Base-by-base conservation (phyloP, 2,329 filamentous ascomycete species). In the Chalara sp. region DNA sequence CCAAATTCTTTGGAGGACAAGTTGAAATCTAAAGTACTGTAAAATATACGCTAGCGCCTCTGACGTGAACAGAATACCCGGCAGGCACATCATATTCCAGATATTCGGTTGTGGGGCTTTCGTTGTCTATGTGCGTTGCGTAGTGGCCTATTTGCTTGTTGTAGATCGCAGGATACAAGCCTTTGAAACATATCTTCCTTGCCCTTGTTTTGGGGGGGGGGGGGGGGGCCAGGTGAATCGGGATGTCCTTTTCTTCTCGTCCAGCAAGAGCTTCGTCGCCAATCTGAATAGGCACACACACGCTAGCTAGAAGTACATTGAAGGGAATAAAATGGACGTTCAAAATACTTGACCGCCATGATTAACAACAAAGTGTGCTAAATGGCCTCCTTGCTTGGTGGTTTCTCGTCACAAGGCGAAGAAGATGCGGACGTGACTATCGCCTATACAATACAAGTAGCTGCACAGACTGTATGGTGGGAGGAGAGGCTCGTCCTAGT, bases 41-140 rank as follows among this genome's bases (percentile, higher is more conserved):
- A n/a, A 53, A 50, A 13, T 50, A 44, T 10, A 50, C 47, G 11
- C 1, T 53, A 50, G 37, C 47, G 28, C 44, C 13, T 50, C 40
- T 47, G 32, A 53, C 48, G 32, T 53, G n/a, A 48, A 47, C 35
- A 53, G 47, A 3, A 47, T 53, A 53, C 32, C 37, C 37, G 43
- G 47, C 44, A 53, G 47, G 47, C 3, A 53, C 40, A 12, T 46
- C 32, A 52, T 52, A 49, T 28, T 43, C 32, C 35, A 40, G 1
- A 46, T 44, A 46, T 49, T 32, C 12, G 21, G 46, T 49, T 40
- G 33, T 41, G 4, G 47, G 47, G 31, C 5, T 32, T n/a, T 5
- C 29, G 32, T 48, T 52, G 31, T 8, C 28, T 48, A 5, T 48
- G 1, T 39, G 31, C n/a, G 44, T 44, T 48, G 6, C n/a, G 31